Evolutionary conservation across 202 grass and related monocot species (phyloP).

Genomic region (Carex sylvatica): DNA sequence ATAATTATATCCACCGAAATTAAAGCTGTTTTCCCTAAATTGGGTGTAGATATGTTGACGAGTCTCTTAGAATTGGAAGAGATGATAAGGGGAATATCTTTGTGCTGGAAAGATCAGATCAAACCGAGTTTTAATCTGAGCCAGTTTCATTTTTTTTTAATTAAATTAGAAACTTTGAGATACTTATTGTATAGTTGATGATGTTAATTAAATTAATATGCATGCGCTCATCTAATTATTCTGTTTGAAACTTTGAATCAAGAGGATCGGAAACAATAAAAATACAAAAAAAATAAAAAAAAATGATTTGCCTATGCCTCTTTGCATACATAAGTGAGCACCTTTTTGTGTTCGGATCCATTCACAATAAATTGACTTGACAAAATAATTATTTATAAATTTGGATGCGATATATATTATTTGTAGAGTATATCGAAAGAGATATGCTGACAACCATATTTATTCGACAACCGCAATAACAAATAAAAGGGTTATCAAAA

Average conservation of each 20-base stretch:
- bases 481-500: neutral
- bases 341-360: neutral
- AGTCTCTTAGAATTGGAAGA: slow-evolving; percentile 67
- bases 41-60: slow-evolving; percentile 68
- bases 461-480: neutral
- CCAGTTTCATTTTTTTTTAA: neutral
- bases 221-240: neutral
- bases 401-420: neutral
- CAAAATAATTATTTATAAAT: neutral
- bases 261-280: neutral
- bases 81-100: slow-evolving; percentile 93
- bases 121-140: slow-evolving; percentile 31
- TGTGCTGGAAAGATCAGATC: slow-evolving; percentile 65
- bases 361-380: neutral
- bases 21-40: slow-evolving; percentile 26
- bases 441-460: neutral
- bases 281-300: neutral
- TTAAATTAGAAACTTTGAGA: neutral
- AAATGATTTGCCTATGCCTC: neutral
- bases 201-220: neutral
- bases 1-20: neutral
- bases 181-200: neutral
- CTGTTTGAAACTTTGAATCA: slow-evolving; percentile 1
- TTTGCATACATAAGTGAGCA: neutral
- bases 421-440: neutral